A percentile compares a stretch with the other conserved stretches of the same genome.
Conservation (phyloP, 2,329 filamentous ascomycete species). For the Botrytis deweyae region DNA sequence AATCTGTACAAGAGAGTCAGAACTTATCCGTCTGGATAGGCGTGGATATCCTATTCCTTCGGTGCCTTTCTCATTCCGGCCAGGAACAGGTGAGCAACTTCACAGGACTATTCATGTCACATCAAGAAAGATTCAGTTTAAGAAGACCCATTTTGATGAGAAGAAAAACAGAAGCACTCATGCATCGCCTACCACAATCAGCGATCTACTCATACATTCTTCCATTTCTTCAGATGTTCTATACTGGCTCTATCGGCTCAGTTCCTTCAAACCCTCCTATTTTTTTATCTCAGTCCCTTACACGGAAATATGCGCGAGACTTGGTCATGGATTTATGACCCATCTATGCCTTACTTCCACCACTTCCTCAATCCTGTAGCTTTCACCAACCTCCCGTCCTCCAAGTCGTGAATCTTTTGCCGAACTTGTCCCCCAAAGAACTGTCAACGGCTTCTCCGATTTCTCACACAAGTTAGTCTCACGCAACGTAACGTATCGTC, state of each 20-base stretch:
- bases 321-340: slow-evolving; percentile 34
- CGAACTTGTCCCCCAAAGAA: no score
- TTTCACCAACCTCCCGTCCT: no score
- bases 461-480: no score
- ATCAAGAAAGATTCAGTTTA: not conserved
- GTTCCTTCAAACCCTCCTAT: slow-evolving; percentile 27
- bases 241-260: slow-evolving; percentile 30
- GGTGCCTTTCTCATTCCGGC: not conserved
- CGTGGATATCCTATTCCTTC: not conserved
- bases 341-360: slow-evolving; percentile 27
- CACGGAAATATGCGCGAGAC: slow-evolving; percentile 19
- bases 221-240: slow-evolving; percentile 29
- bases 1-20: not conserved
- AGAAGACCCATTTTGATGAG: not conserved
- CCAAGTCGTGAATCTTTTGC: no score
- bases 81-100: not conserved
- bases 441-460: no score
- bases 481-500: no score
- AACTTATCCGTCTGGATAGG: not conserved
- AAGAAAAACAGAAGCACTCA: not conserved
- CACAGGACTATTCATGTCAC: not conserved
- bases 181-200: not conserved
- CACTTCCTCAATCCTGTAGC: no score
- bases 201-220: slow-evolving; percentile 26
- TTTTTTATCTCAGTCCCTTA: slow-evolving; percentile 26